phyloP scores from a whole-genome alignment of 2,329 filamentous ascomycete genomes.

The Diplocarpon rosae region DNA sequence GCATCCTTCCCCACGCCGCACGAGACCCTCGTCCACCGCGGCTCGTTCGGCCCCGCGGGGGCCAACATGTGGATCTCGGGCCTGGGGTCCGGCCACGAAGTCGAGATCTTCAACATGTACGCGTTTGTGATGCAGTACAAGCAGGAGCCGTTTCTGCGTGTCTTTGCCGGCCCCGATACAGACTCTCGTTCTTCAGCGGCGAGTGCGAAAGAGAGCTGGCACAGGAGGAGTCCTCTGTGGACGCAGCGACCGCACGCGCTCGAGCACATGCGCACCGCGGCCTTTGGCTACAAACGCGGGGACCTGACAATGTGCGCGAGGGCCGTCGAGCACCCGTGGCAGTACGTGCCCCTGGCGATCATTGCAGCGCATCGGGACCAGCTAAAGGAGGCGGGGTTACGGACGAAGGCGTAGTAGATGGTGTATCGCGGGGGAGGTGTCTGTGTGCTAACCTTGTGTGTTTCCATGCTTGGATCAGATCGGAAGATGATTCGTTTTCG shows the following conservation, averaged over 20 bases:
- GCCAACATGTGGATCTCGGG: slow-evolving; percentile 7
- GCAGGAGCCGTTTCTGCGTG: slow-evolving; percentile 12
- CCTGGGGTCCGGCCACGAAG: slow-evolving; percentile 1
- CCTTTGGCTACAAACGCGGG: slow-evolving; percentile 8
- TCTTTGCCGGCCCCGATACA: background rate
- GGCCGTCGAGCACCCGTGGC: background rate
- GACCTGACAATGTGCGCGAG: slow-evolving; percentile 7
- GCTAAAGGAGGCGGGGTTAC: background rate
- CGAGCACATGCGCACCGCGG: slow-evolving; percentile 10
- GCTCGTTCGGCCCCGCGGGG: slow-evolving; percentile 2
- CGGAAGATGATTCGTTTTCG: too few relatives aligned
- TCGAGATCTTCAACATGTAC: slow-evolving; percentile 5
- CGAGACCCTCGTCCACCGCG: slow-evolving; percentile 3
- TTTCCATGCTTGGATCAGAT: too few relatives aligned
- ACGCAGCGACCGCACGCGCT: background rate
- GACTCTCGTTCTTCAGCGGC: background rate
- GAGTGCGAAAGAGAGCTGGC: background rate
- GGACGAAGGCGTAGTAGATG: too few relatives aligned
- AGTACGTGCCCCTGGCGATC: background rate
- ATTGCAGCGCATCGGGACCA: background rate
- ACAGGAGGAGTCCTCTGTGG: slow-evolving; percentile 2
- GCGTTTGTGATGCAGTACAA: slow-evolving; percentile 1
- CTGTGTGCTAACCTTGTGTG: too few relatives aligned
- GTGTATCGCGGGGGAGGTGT: too few relatives aligned
- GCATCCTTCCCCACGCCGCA: background rate